Evolutionary conservation across 345 rosid genomes (phyloP).

Genomic region (Euphorbia peplus): DNA sequence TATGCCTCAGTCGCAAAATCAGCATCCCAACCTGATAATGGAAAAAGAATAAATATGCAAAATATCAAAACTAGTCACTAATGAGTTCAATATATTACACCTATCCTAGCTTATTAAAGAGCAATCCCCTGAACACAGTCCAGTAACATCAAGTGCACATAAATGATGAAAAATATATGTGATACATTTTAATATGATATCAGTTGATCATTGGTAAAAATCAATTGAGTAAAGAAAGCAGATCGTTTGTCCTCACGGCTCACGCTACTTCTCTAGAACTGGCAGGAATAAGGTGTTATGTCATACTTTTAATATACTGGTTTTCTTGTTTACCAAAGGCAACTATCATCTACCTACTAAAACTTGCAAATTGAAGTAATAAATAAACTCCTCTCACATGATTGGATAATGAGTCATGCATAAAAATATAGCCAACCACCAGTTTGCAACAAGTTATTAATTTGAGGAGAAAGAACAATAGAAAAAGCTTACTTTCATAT

Average conservation of each 20-base stretch:
- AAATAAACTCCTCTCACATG: slow-evolving; percentile 7
- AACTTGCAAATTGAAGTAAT: neutral
- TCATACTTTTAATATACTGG: neutral
- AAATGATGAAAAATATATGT: neutral
- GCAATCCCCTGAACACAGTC: neutral
- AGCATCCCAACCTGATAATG: slow-evolving; percentile 88
- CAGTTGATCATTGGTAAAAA: neutral
- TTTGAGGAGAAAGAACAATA: neutral
- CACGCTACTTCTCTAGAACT: neutral
- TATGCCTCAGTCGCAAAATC: slow-evolving; percentile 99
- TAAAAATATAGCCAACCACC: slow-evolving; percentile 14
- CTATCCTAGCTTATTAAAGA: neutral
- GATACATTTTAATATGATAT: neutral
- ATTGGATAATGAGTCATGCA: neutral
- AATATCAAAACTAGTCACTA: neutral
- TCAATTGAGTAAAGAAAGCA: neutral
- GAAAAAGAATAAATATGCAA: neutral
- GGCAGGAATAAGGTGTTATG: neutral
- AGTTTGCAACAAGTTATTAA: slow-evolving; percentile 5
- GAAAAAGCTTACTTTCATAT: slow-evolving; percentile 77
- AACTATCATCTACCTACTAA: neutral
- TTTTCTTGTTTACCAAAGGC: neutral
- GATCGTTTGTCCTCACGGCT: neutral
- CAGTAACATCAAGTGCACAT: neutral
- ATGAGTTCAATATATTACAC: neutral